Conservation (phyloP, 306 rosid species). For the Begonia loranthoides region DNA sequence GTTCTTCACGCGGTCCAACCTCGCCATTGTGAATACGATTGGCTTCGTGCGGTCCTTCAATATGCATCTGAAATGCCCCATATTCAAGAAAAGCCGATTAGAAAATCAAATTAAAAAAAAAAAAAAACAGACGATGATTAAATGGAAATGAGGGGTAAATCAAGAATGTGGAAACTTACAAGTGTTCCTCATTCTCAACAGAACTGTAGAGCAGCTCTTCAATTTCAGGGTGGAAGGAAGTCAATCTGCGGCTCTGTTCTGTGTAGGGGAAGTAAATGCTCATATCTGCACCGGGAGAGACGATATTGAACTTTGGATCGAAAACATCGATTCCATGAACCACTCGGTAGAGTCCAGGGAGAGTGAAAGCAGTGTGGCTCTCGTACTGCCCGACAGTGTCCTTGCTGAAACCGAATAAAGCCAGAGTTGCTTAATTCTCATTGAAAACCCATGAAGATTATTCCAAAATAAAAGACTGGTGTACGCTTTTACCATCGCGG, state of each 20-base stretch:
- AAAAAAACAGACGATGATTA: not conserved
- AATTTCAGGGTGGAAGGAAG: slow-evolving; percentile 69
- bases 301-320: slow-evolving; percentile 98
- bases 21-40: slow-evolving; percentile 94
- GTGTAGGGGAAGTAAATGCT: slow-evolving; percentile 76
- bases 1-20: slow-evolving; percentile 98
- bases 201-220: slow-evolving; percentile 89
- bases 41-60: slow-evolving; percentile 92
- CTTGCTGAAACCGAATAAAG: slow-evolving; percentile 38
- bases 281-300: slow-evolving; percentile 94
- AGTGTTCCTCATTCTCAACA: slow-evolving; percentile 82
- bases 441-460: too few species aligned
- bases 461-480: not conserved
- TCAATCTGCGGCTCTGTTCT: slow-evolving; percentile 50
- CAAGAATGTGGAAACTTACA: slow-evolving; percentile 30
- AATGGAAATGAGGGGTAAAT: not conserved
- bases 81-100: too few species aligned
- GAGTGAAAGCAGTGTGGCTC: slow-evolving; percentile 97
- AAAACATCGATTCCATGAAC: slow-evolving; percentile 97
- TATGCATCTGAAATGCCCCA: slow-evolving; percentile 39
- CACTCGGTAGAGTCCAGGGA: slow-evolving; percentile 93
- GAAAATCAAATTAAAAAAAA: too few species aligned
- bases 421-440: too few species aligned
- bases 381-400: slow-evolving; percentile 96
- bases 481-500: not conserved